Conservation (phyloP, 768 basidiomycete genomes). For the Russula sp. region DNA sequence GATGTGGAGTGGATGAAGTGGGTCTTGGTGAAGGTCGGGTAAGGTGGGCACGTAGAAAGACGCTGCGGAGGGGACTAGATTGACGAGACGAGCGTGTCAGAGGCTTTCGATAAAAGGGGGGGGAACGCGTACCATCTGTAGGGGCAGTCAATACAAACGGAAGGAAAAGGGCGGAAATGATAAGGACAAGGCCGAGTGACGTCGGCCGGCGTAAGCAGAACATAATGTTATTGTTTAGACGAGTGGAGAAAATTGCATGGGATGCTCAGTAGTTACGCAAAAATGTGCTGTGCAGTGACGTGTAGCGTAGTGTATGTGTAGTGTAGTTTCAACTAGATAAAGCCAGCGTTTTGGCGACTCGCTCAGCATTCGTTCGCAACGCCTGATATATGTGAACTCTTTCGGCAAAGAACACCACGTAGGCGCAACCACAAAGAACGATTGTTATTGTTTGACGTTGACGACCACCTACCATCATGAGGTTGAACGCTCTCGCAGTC, state of each 20-base stretch:
- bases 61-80: conserved; percentile 69
- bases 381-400: no score
- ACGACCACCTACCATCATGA: conserved; percentile 9
- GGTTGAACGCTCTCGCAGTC: conserved; percentile 3
- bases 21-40: conserved; percentile 71
- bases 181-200: not conserved
- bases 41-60: conserved; percentile 77
- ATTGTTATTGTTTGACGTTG: not conserved
- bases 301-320: not conserved
- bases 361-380: no score
- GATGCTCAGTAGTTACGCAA: not conserved
- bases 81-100: not conserved
- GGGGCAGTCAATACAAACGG: conserved; percentile 14
- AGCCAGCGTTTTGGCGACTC: no score
- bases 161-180: not conserved
- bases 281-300: no score
- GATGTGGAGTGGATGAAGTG: conserved; percentile 64
- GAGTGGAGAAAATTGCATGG: not conserved
- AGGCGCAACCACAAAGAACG: not conserved
- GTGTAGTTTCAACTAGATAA: not conserved
- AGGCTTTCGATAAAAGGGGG: not conserved
- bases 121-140: conserved; percentile 18
- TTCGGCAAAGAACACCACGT: no score
- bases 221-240: not conserved
- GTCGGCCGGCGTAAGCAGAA: not conserved